A percentile compares a stretch with the other conserved stretches of the same genome.
phyloP scores from a whole-genome alignment of 306 rosid genomes.

The Gastrolobium bilobum region DNA sequence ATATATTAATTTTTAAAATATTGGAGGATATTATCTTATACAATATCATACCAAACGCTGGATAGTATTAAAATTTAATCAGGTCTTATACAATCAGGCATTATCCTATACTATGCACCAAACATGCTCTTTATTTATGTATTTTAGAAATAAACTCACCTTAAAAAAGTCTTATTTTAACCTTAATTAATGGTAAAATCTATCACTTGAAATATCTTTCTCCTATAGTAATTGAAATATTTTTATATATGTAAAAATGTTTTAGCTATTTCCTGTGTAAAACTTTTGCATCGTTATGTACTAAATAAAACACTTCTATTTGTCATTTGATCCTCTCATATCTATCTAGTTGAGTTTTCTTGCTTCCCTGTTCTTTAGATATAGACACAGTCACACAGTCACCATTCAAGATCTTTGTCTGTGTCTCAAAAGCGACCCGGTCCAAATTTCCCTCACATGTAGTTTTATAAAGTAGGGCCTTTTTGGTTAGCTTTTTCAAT shows the following conservation, averaged over 20 bases:
- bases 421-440: not conserved
- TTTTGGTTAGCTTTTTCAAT: not conserved
- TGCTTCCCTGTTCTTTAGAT: not conserved
- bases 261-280: not conserved
- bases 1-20: too few species aligned
- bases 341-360: not conserved
- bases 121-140: too few species aligned
- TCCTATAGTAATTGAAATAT: not conserved
- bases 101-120: too few species aligned
- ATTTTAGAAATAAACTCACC: too few species aligned
- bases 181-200: too few species aligned
- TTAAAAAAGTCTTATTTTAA: too few species aligned
- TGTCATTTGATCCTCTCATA: not conserved
- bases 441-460: not conserved
- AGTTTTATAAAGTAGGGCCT: not conserved
- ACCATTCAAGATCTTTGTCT: conserved; percentile 23
- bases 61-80: too few species aligned
- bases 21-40: too few species aligned
- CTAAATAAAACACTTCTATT: not conserved
- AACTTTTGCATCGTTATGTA: not conserved
- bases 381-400: conserved; percentile 8
- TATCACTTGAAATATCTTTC: not conserved
- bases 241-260: not conserved
- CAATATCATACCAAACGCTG: too few species aligned
- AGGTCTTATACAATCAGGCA: too few species aligned